Conservation (phyloP, 2,329 filamentous ascomycete genomes). For the Claviceps citrina region DNA sequence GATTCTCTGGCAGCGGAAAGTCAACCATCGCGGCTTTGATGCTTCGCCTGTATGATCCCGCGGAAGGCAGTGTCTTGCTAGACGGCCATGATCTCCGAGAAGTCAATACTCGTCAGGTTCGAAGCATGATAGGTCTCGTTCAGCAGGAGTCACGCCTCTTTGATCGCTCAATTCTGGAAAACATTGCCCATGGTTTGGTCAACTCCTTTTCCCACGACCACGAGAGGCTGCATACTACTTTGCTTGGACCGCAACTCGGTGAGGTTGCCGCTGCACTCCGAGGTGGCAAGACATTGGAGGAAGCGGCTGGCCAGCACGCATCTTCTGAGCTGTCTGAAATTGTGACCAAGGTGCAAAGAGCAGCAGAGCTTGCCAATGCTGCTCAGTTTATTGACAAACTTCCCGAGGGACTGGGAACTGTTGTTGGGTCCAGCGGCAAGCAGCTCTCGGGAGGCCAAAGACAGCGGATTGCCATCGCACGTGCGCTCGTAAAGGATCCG, state of each 20-base stretch:
- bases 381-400: conserved; percentile 77
- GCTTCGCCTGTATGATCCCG: conserved; percentile 48
- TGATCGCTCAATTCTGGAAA: conserved; percentile 38
- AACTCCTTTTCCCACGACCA: conserved; percentile 28
- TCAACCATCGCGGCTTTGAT: conserved; percentile 51
- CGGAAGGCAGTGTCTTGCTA: conserved; percentile 22
- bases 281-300: background rate
- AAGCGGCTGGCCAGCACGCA: background rate
- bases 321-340: background rate
- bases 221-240: conserved; percentile 21
- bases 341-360: conserved; percentile 48
- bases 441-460: conserved; percentile 89
- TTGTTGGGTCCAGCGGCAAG: conserved; percentile 91
- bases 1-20: conserved; percentile 52
- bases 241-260: background rate
- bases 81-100: conserved; percentile 30
- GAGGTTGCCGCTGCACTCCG: background rate
- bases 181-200: conserved; percentile 28
- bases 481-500: conserved; percentile 79
- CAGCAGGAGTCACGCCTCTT: conserved; percentile 48
- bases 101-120: conserved; percentile 42
- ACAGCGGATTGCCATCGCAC: conserved; percentile 87
- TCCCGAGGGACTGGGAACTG: conserved; percentile 80
- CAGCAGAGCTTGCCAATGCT: conserved; percentile 71
- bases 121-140: conserved; percentile 40